phyloP scores from a whole-genome alignment of 306 rosid species.

The Cucurbita ficifolia region DNA sequence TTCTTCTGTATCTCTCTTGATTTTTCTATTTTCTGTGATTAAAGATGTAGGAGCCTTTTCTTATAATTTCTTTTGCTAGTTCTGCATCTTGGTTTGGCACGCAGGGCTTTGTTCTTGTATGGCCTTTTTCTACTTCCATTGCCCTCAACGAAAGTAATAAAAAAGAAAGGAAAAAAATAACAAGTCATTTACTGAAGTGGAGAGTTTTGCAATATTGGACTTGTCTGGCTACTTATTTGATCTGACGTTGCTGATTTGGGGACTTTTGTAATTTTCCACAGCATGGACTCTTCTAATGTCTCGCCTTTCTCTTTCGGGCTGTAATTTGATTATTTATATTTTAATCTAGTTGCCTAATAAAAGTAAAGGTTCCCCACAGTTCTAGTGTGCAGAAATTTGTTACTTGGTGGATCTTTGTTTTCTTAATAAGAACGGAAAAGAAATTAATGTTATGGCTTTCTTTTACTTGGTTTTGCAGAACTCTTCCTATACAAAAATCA shows the following conservation, averaged over 20 bases:
- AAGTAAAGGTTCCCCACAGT: neutral
- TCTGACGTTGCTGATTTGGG: neutral
- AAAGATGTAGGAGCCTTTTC: neutral
- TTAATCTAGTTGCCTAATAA: neutral
- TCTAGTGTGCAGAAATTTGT: neutral
- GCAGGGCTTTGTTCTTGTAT: neutral
- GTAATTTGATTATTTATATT: neutral
- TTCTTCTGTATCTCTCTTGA: neutral
- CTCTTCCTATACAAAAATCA: conserved; percentile 11
- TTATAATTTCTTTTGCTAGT: neutral
- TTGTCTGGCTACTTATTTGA: neutral
- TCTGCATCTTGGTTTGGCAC: neutral
- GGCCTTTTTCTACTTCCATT: neutral
- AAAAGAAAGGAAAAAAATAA: neutral
- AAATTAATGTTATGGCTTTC: neutral
- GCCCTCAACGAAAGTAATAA: neutral
- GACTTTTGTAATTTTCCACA: neutral
- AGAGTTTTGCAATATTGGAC: neutral
- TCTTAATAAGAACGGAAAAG: neutral
- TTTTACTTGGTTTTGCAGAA: neutral
- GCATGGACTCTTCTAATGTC: neutral
- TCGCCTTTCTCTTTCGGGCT: neutral
- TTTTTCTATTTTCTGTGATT: neutral
- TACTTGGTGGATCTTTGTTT: neutral
- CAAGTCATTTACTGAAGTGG: neutral